Percentiles rank a stretch among this genome's conserved stretches.
Conservation (phyloP, 805 yeast genomes). For the Ogataea pignaliae region DNA sequence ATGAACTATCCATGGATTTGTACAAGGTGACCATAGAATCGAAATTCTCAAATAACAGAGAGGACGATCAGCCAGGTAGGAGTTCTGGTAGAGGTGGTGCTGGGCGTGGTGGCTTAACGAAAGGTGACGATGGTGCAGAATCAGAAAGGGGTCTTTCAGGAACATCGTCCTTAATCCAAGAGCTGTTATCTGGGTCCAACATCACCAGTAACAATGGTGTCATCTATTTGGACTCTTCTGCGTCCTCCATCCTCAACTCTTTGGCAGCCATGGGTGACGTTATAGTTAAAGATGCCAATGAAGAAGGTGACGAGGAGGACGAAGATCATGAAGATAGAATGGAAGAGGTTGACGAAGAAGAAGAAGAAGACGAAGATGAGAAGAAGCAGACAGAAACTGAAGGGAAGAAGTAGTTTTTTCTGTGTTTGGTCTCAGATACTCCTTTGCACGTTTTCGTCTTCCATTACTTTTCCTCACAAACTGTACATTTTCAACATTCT, state of each 20-base stretch:
- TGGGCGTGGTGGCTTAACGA: slow-evolving; percentile 19
- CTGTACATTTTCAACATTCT: too few species aligned
- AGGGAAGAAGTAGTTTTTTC: background rate
- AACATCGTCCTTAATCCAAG: slow-evolving; percentile 29
- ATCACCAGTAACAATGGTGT: slow-evolving; percentile 60
- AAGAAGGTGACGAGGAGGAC: slow-evolving; percentile 22
- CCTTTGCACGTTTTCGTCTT: background rate
- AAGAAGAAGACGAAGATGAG: slow-evolving; percentile 6
- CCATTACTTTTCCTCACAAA: too few species aligned
- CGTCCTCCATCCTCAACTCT: slow-evolving; percentile 58
- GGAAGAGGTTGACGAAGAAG: slow-evolving; percentile 12
- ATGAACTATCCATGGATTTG: slow-evolving; percentile 42
- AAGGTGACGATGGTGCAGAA: slow-evolving; percentile 27
- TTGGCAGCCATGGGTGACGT: slow-evolving; percentile 37
- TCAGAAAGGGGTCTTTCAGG: slow-evolving; percentile 20
- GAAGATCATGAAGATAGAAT: slow-evolving; percentile 24
- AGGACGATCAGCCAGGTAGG: slow-evolving; percentile 16
- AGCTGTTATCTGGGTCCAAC: slow-evolving; percentile 36
- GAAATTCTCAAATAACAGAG: slow-evolving; percentile 32
- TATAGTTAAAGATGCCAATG: slow-evolving; percentile 27
- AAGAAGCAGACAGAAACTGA: background rate
- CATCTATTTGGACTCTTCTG: slow-evolving; percentile 58
- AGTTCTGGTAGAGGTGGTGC: slow-evolving; percentile 15
- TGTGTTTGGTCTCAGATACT: background rate
- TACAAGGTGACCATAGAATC: slow-evolving; percentile 47